Conservation (phyloP, 2,329 filamentous ascomycete genomes). For the Diaporthe batatas region DNA sequence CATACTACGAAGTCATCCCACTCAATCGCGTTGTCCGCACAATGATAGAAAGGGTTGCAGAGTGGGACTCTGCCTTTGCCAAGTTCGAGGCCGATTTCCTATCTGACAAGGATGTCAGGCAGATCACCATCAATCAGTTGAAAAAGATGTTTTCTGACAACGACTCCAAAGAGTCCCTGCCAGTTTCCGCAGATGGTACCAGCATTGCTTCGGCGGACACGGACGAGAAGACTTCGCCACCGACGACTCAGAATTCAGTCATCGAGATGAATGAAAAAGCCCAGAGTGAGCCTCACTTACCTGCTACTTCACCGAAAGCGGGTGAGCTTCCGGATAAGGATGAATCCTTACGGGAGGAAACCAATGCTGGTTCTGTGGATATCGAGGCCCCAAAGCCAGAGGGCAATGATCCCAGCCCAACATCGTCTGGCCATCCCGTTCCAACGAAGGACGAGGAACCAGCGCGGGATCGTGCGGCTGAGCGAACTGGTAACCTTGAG, state of each 20-base stretch:
- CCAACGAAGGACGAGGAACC: slow-evolving; percentile 17
- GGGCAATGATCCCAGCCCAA: neutral
- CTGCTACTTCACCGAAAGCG: slow-evolving; percentile 42
- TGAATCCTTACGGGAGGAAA: slow-evolving; percentile 20
- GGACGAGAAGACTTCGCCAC: slow-evolving; percentile 61
- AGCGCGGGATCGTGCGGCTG: slow-evolving; percentile 7
- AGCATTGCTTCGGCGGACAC: slow-evolving; percentile 53
- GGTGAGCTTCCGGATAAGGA: slow-evolving; percentile 39
- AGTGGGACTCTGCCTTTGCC: slow-evolving; percentile 91
- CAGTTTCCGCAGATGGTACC: slow-evolving; percentile 61
- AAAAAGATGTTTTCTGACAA: slow-evolving; percentile 96
- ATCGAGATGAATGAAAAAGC: slow-evolving; percentile 35
- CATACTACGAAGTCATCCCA: slow-evolving; percentile 97
- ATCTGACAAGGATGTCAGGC: slow-evolving; percentile 95
- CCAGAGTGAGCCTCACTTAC: slow-evolving; percentile 39
- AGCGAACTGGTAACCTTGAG: neutral
- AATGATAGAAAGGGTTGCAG: slow-evolving; percentile 91
- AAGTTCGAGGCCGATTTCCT: slow-evolving; percentile 95
- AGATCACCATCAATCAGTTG: slow-evolving; percentile 90
- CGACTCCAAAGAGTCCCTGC: slow-evolving; percentile 82
- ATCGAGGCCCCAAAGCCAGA: slow-evolving; percentile 12
- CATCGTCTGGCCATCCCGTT: neutral
- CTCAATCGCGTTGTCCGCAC: slow-evolving; percentile 89
- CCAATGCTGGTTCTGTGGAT: neutral
- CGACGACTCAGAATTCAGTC: slow-evolving; percentile 50